These are phyloP conservation scores for Aspergillus oerlinghausenensis DNA, from an alignment of 2,329 filamentous ascomycete genomes.

Conservation along the genomic window DNA sequence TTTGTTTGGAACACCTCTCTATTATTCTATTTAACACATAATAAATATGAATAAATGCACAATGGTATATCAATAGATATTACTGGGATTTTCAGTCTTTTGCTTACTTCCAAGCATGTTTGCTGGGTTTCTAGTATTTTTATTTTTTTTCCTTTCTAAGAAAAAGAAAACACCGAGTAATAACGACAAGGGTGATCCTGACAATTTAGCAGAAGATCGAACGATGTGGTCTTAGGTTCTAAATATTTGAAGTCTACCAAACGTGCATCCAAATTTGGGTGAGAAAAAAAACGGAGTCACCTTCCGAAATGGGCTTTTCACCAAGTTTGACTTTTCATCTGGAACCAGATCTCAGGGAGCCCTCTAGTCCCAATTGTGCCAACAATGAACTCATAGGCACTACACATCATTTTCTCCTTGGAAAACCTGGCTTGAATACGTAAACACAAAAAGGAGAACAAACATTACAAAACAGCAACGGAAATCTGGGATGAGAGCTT, in stretches of 20 bases:
- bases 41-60: background rate
- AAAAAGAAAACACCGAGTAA: background rate
- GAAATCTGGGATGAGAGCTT: background rate
- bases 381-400: background rate
- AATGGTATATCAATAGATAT: background rate
- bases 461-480: background rate
- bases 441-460: background rate
- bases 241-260: background rate
- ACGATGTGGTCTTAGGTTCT: background rate
- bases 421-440: too few species aligned
- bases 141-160: too few species aligned
- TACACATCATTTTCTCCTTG: background rate
- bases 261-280: background rate
- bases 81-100: background rate
- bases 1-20: background rate
- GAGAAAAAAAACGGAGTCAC: background rate
- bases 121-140: too few species aligned
- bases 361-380: background rate
- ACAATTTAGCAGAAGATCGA: background rate
- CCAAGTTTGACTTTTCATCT: background rate
- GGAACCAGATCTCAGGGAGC: background rate
- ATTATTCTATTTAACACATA: background rate
- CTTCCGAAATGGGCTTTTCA: background rate
- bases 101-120: background rate
- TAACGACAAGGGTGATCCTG: background rate